phyloP scores from a whole-genome alignment of 1,284 basidiomycete genomes.

The Thecaphora thlaspeos region DNA sequence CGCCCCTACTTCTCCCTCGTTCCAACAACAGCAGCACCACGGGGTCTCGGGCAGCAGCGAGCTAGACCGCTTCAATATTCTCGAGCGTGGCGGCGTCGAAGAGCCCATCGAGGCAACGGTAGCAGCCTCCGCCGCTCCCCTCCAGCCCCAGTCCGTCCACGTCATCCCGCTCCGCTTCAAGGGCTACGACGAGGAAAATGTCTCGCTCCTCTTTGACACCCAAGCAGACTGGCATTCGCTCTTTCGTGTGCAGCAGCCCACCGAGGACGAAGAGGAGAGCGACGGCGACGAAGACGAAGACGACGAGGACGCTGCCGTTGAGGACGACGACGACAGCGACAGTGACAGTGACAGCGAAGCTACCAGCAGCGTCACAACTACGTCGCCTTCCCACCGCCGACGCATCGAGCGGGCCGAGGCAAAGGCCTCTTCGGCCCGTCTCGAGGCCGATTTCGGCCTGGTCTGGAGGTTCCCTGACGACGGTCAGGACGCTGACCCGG shows the following conservation, averaged over 20 bases:
- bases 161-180: conserved; percentile 45
- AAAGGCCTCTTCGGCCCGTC: conserved; percentile 27
- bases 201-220: conserved; percentile 41
- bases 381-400: conserved; percentile 17
- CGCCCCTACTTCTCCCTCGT: not conserved
- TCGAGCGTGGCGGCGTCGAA: conserved; percentile 24
- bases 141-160: conserved; percentile 26
- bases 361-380: conserved; percentile 11
- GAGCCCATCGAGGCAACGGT: conserved; percentile 18
- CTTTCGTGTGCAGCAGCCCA: conserved; percentile 27
- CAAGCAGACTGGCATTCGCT: conserved; percentile 47
- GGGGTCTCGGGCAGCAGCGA: conserved; percentile 20
- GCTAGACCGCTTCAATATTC: conserved; percentile 24
- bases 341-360: conserved; percentile 2
- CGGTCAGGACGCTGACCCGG: conserved; percentile 36
- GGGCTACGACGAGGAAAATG: conserved; percentile 27
- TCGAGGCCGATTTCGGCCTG: conserved; percentile 45
- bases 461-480: conserved; percentile 51
- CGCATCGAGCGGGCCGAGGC: conserved; percentile 14
- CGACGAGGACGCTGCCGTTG: conserved; percentile 3
- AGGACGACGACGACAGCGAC: conserved; percentile 5
- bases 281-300: conserved; percentile 7
- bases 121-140: not conserved
- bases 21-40: conserved; percentile 9
- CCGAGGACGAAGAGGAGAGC: conserved; percentile 11